Evolutionary conservation across 2,329 filamentous ascomycete species (phyloP), one percentile per base, ranked within the genome.

Genomic region (Fusarium goolgardi): DNA sequence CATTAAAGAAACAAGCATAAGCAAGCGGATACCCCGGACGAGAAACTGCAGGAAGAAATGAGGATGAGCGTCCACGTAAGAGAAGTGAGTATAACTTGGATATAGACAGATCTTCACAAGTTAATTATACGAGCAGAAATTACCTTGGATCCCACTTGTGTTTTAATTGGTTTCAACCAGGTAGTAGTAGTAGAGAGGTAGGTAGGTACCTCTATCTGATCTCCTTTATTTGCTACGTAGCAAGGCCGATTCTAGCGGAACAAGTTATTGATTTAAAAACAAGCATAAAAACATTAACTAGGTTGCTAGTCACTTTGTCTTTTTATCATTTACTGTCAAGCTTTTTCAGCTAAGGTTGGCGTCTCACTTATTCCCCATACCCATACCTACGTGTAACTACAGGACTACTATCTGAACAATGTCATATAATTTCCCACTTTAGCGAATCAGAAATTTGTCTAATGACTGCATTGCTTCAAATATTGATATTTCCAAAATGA

Each of bases 1-100:
- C 73, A 53, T 51, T 78, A 53, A 69, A 70, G 62, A 69, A 64
- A 43, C 29, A 46, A 35, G 16, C 55, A 52, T 60, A 41, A 34
- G 43, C 23, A 39, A 39, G 35, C n/a, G 35, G 35, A 43, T 18
- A 12, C 12, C 49, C 27, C 37, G n/a, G 31, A n/a, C 34, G 25
- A 27, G 47, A 40, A 32, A 21, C 34, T 39, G 34, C 34, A 51
- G 23, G 47, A 39, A 21, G 32, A 50, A 39, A 51, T 39, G 23
- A 25, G 34, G 47, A 40, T 51, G 16, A n/a, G 16, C 32, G 12
- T 40, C 10, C n/a, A 27, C 47, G 47, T 29, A 51, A 21, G 47
- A 51, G 47, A 40, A 50, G 45, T 34, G 31, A 49, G 31, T 45
- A 45, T 45, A 31, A 31, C 18, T 45, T 45, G 43, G 11, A 15